Conservation (phyloP, 2,329 filamentous ascomycete species). For the Xylaria sp. region DNA sequence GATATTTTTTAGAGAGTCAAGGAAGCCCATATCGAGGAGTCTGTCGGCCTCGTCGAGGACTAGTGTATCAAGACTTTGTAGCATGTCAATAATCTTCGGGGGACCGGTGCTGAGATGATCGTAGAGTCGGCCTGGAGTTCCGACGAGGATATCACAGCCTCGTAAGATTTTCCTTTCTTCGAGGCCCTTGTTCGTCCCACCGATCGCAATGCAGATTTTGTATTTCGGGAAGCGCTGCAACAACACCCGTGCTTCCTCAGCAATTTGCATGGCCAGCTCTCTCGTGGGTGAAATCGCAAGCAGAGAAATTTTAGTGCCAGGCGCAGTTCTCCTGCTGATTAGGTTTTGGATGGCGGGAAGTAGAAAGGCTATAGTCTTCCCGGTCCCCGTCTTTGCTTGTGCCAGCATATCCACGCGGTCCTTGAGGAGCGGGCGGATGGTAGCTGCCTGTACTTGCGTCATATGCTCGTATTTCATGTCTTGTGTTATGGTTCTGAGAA, state of each 20-base stretch:
- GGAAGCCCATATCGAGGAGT: constrained; percentile 82
- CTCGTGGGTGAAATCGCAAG: constrained; percentile 73
- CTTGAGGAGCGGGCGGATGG: constrained; percentile 50
- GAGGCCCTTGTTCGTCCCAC: constrained; percentile 73
- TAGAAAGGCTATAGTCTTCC: constrained; percentile 84
- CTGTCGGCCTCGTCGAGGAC: constrained; percentile 85
- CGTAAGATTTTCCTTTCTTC: constrained; percentile 71
- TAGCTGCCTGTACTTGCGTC: constrained; percentile 59
- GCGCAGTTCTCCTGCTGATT: constrained; percentile 47
- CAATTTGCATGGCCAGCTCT: constrained; percentile 71
- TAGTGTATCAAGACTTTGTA: constrained; percentile 72
- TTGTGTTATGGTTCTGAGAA: constrained; percentile 52
- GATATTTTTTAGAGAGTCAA: constrained; percentile 77
- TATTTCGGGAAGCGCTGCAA: constrained; percentile 74
- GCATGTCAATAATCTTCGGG: constrained; percentile 61
- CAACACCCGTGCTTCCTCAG: constrained; percentile 70
- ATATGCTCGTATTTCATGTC: constrained; percentile 55
- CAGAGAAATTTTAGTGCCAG: constrained; percentile 52
- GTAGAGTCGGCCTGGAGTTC: constrained; percentile 76
- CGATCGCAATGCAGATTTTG: constrained; percentile 77
- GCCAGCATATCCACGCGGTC: constrained; percentile 62
- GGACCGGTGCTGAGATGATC: constrained; percentile 75
- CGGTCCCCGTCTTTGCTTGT: constrained; percentile 85
- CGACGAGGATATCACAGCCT: constrained; percentile 79
- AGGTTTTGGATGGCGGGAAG: constrained; percentile 82